phyloP scores from a whole-genome alignment of 2,329 filamentous ascomycete species.

The Scedosporium dehoogii region DNA sequence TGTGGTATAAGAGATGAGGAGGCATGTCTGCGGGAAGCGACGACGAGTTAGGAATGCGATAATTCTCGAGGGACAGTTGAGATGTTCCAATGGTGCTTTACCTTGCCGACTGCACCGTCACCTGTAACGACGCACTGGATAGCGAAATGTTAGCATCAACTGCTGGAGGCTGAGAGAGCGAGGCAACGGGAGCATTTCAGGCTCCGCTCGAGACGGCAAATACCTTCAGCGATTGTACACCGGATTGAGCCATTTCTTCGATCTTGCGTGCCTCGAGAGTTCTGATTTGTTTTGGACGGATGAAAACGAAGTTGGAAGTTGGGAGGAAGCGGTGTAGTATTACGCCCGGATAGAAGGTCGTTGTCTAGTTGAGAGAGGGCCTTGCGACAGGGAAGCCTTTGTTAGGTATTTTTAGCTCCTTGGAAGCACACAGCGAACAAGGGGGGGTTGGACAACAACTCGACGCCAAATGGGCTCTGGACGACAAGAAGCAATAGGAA shows the following conservation, averaged over 20 bases:
- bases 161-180: constrained; percentile 10
- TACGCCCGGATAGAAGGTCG: background rate
- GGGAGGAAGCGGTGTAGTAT: background rate
- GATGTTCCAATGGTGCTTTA: constrained; percentile 30
- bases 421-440: background rate
- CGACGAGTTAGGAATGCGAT: constrained; percentile 18
- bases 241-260: constrained; percentile 66
- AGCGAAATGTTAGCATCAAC: constrained; percentile 25
- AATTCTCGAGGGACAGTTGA: constrained; percentile 6
- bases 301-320: background rate
- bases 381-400: background rate
- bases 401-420: constrained; percentile 3
- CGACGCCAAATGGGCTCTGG: background rate
- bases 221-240: constrained; percentile 89
- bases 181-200: constrained; percentile 7
- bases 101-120: constrained; percentile 98
- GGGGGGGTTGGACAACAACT: background rate
- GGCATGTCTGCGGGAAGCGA: constrained; percentile 63
- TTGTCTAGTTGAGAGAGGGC: background rate
- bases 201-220: constrained; percentile 17
- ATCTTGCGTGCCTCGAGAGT: constrained; percentile 3
- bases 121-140: constrained; percentile 91
- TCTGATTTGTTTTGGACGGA: background rate
- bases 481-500: background rate
- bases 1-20: constrained; percentile 97